Evolutionary conservation across 2,329 filamentous ascomycete species (phyloP).

Genomic region (Chaetothyriales sp.): DNA sequence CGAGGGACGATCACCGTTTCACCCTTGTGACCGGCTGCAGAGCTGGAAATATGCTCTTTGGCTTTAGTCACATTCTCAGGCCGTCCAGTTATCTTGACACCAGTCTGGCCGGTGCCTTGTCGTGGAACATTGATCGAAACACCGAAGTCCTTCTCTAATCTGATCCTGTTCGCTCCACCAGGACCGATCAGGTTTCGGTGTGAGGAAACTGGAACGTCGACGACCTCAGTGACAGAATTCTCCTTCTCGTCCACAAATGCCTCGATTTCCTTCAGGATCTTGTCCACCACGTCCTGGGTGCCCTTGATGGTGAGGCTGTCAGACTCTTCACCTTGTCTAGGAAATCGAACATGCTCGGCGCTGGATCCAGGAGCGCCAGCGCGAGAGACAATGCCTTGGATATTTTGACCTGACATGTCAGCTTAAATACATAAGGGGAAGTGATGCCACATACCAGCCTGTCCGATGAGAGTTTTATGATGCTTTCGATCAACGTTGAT

Average conservation of each 20-base stretch:
- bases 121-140: conserved; percentile 83
- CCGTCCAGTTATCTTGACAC: conserved; percentile 71
- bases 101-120: conserved; percentile 68
- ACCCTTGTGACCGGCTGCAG: conserved; percentile 75
- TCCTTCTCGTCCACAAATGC: conserved; percentile 69
- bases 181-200: conserved; percentile 84
- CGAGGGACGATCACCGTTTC: conserved; percentile 75
- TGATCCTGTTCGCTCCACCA: conserved; percentile 71
- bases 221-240: conserved; percentile 59
- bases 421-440: background rate
- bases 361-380: conserved; percentile 83
- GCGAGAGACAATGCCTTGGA: conserved; percentile 70
- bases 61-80: conserved; percentile 67
- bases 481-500: conserved; percentile 90
- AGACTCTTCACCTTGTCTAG: conserved; percentile 68
- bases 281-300: conserved; percentile 67
- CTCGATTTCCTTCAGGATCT: conserved; percentile 69
- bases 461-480: conserved; percentile 77
- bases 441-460: conserved; percentile 51
- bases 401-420: conserved; percentile 49
- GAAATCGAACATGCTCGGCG: conserved; percentile 86
- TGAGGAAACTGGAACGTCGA: conserved; percentile 79
- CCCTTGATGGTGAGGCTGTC: conserved; percentile 81
- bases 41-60: conserved; percentile 63
- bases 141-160: conserved; percentile 71